Conservation (phyloP, 2,329 filamentous ascomycete species). For the Sphaerostilbella broomeana region DNA sequence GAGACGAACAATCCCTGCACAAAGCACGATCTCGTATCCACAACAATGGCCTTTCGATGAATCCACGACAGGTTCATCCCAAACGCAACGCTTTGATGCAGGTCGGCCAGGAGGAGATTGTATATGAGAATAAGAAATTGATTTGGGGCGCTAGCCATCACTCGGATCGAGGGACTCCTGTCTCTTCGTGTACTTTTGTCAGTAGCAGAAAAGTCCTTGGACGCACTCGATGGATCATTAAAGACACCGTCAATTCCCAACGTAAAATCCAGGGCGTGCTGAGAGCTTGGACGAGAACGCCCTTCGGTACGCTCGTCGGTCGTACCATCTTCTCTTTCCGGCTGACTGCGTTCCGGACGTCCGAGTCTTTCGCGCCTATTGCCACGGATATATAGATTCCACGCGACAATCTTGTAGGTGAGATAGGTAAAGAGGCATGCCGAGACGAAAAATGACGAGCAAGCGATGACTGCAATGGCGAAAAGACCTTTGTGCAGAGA, state of each 20-base stretch:
- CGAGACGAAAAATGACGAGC: conserved; percentile 26
- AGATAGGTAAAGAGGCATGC: conserved; percentile 26
- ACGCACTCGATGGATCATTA: conserved; percentile 7
- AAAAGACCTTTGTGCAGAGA: conserved; percentile 23
- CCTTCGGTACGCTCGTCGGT: conserved; percentile 10
- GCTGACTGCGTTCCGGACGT: neutral
- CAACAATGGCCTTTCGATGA: conserved; percentile 43
- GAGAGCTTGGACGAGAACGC: conserved; percentile 14
- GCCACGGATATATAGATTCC: conserved; percentile 21
- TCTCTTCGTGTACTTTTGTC: neutral
- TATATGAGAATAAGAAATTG: conserved; percentile 65
- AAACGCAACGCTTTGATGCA: conserved; percentile 60
- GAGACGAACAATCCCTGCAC: conserved; percentile 64
- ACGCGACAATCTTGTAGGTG: conserved; percentile 25
- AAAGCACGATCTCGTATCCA: conserved; percentile 49
- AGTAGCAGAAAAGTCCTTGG: conserved; percentile 1
- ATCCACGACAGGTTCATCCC: conserved; percentile 57
- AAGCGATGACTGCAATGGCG: conserved; percentile 25
- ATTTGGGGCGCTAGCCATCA: conserved; percentile 41
- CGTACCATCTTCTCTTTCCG: neutral
- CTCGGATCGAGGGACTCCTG: conserved; percentile 6
- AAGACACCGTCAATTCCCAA: conserved; percentile 32
- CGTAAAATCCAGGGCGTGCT: conserved; percentile 27
- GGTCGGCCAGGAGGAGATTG: conserved; percentile 62
- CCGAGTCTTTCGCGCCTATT: neutral